Evolutionary conservation across 2,329 filamentous ascomycete species (phyloP).

Genomic region (Penicillium hesseltinei): DNA sequence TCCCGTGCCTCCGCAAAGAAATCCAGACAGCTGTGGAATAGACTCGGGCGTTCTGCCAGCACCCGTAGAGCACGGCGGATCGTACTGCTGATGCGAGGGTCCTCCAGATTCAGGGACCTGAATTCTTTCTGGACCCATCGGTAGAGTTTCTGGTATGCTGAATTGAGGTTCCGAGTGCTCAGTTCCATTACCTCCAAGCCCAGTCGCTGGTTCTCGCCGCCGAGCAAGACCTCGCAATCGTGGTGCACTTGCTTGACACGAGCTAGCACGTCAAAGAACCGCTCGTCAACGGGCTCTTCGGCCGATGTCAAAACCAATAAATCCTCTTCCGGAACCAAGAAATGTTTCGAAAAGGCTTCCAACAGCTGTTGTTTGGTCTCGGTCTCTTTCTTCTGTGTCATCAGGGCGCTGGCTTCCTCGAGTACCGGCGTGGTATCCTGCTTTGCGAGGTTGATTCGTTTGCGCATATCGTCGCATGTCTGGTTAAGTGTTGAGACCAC

Average conservation of each 20-base stretch:
- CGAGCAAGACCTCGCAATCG: constrained; percentile 85
- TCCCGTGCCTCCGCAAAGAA: constrained; percentile 90
- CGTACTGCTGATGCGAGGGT: constrained; percentile 82
- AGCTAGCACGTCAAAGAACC: constrained; percentile 73
- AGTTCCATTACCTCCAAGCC: constrained; percentile 90
- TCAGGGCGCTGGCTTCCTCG: constrained; percentile 71
- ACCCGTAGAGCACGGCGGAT: constrained; percentile 82
- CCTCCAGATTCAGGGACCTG: constrained; percentile 87
- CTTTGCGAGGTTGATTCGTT: constrained; percentile 72
- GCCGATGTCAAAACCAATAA: constrained; percentile 71
- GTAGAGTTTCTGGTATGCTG: constrained; percentile 92
- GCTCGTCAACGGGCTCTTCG: constrained; percentile 77
- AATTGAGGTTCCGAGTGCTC: constrained; percentile 79
- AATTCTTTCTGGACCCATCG: constrained; percentile 94
- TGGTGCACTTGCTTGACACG: constrained; percentile 83
- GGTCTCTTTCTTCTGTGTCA: constrained; percentile 69
- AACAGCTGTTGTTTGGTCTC: constrained; percentile 79
- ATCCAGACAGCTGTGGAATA: constrained; percentile 92
- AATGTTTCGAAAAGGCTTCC: constrained; percentile 74
- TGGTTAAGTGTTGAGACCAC: constrained; percentile 76
- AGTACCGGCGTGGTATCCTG: constrained; percentile 71
- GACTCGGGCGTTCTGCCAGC: constrained; percentile 79
- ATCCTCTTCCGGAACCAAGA: constrained; percentile 80
- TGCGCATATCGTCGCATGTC: constrained; percentile 76
- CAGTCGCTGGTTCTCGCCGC: constrained; percentile 82